A percentile compares a stretch with the other conserved stretches of the same genome.
These are phyloP conservation scores for Ophiosphaerella herpotricha DNA, from an alignment of 2,329 filamentous ascomycete genomes.

Conservation along the genomic window DNA sequence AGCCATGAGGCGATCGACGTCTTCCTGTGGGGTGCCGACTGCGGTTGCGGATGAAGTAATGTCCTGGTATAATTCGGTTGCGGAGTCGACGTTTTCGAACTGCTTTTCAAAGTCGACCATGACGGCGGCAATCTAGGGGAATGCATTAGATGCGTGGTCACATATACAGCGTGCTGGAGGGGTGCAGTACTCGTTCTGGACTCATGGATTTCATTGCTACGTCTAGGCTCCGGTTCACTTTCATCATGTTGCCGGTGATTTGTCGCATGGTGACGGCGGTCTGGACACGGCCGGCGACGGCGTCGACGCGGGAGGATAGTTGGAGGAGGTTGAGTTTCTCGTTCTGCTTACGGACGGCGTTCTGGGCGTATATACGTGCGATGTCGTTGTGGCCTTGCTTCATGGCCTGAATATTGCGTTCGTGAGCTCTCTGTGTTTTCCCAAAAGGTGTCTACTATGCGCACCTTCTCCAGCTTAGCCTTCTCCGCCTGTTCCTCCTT, in stretches of 20 bases:
- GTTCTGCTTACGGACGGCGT: slow-evolving; percentile 67
- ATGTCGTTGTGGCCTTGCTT: slow-evolving; percentile 64
- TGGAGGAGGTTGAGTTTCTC: slow-evolving; percentile 64
- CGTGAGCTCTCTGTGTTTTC: not conserved
- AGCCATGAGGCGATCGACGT: slow-evolving; percentile 82
- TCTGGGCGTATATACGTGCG: slow-evolving; percentile 66
- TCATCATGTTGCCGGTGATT: slow-evolving; percentile 65
- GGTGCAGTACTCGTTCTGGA: slow-evolving; percentile 58
- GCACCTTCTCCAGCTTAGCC: slow-evolving; percentile 64
- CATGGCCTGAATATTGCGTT: slow-evolving; percentile 54
- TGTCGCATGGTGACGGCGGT: slow-evolving; percentile 67
- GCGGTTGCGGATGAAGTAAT: slow-evolving; percentile 79
- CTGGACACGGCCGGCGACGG: slow-evolving; percentile 63
- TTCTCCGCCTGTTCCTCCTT: slow-evolving; percentile 66
- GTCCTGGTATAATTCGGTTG: slow-evolving; percentile 77
- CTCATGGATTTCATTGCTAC: slow-evolving; percentile 67
- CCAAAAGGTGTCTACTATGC: not conserved
- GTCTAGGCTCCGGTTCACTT: slow-evolving; percentile 66
- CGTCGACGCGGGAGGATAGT: slow-evolving; percentile 63
- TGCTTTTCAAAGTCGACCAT: slow-evolving; percentile 69
- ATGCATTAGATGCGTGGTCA: slow-evolving; percentile 7
- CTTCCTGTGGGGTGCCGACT: slow-evolving; percentile 76
- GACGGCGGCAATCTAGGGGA: slow-evolving; percentile 62
- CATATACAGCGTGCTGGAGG: not conserved
- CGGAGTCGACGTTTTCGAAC: slow-evolving; percentile 58